Percentiles rank a stretch among this genome's conserved stretches.
Conservation (phyloP, 2,329 filamentous ascomycete species). For the Seiridium unicorne region DNA sequence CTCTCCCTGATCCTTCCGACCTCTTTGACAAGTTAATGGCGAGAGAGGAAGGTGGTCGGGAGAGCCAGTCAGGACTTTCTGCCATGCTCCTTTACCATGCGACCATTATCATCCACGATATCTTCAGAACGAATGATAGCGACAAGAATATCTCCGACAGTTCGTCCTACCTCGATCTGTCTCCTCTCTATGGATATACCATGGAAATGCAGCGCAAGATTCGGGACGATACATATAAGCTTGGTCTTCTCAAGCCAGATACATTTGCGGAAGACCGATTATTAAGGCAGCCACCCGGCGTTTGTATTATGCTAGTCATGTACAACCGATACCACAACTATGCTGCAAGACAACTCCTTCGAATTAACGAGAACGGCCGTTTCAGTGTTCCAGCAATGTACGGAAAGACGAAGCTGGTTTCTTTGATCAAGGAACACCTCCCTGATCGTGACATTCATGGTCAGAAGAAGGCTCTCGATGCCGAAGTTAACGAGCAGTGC, state of each 20-base stretch:
- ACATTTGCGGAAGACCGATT: conserved; percentile 66
- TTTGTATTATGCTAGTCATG: conserved; percentile 66
- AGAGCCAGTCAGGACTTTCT: conserved; percentile 71
- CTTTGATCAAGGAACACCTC: not conserved
- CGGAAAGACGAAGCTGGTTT: conserved; percentile 5
- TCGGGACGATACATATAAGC: conserved; percentile 51
- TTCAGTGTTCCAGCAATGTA: conserved; percentile 46
- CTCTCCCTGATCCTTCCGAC: conserved; percentile 62
- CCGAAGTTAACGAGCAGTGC: not conserved
- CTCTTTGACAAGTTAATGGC: conserved; percentile 69
- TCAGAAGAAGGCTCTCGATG: conserved; percentile 7
- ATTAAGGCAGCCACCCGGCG: conserved; percentile 65
- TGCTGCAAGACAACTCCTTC: conserved; percentile 57
- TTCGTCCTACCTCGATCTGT: conserved; percentile 73
- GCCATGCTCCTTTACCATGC: conserved; percentile 74
- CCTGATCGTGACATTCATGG: not conserved
- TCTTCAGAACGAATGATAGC: conserved; percentile 63
- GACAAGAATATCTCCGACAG: conserved; percentile 65
- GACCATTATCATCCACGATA: conserved; percentile 61
- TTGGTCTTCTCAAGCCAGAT: conserved; percentile 70
- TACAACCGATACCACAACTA: conserved; percentile 72
- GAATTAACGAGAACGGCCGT: conserved; percentile 66
- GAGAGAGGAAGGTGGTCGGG: conserved; percentile 47
- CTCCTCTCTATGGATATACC: conserved; percentile 70
- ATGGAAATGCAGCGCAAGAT: conserved; percentile 61